phyloP scores from a whole-genome alignment of 2,329 filamentous ascomycete genomes.

The Didymella arachidicola region DNA sequence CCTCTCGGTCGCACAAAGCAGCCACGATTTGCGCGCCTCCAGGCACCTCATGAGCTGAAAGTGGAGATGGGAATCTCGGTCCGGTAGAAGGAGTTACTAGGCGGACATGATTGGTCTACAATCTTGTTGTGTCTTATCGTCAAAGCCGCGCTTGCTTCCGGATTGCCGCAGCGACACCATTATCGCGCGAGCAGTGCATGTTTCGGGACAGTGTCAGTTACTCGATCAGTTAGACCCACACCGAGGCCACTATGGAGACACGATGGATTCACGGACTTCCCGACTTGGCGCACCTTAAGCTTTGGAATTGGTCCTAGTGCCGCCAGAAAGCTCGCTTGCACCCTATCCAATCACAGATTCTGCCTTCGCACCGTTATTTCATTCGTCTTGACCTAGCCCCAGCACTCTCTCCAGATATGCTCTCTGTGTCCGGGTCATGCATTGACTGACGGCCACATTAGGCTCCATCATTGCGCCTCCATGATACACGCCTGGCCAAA shows the following conservation, averaged over 20 bases:
- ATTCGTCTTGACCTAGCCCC: not conserved
- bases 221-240: not conserved
- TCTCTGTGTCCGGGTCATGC: slow-evolving; percentile 4
- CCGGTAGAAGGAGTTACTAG: not conserved
- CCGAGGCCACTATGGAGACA: not conserved
- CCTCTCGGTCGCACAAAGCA: not conserved
- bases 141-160: not conserved
- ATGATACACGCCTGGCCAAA: slow-evolving; percentile 50
- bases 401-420: slow-evolving; percentile 5
- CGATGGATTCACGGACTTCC: not conserved
- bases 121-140: not conserved
- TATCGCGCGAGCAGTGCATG: not conserved
- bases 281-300: not conserved
- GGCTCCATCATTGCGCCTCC: slow-evolving; percentile 12
- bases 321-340: not conserved
- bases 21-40: not conserved
- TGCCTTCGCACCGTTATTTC: not conserved
- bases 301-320: not conserved
- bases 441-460: not conserved
- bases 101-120: not conserved
- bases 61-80: not conserved
- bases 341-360: not conserved
- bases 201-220: not conserved
- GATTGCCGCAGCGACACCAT: not conserved
- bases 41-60: not conserved